Percentiles rank a stretch among this genome's conserved stretches.
phyloP scores from a whole-genome alignment of 139 green algal genomes.

The Chlamydomonas sphaeroides region DNA sequence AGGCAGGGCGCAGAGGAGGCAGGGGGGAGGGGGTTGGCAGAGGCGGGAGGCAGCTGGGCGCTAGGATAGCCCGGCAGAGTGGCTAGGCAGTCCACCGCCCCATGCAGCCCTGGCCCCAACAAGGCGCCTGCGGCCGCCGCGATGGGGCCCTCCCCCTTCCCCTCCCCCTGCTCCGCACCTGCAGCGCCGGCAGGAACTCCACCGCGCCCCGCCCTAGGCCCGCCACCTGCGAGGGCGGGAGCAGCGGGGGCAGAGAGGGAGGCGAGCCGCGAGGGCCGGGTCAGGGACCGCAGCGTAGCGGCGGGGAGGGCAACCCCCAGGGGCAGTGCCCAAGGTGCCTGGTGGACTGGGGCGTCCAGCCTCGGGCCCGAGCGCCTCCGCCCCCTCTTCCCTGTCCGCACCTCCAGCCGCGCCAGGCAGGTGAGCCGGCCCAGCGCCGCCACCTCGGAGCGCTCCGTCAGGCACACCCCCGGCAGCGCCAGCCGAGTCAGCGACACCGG shows the following conservation, averaged over 20 bases:
- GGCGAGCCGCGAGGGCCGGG: no score
- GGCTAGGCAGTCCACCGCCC: no score
- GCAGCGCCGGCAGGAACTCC: not conserved
- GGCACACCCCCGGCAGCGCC: not conserved
- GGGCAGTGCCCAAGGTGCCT: no score
- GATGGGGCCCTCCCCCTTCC: no score
- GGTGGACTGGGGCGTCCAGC: not conserved
- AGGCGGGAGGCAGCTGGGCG: no score
- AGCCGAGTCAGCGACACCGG: constrained; percentile 4
- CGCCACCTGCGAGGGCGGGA: not conserved
- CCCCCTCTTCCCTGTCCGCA: not conserved
- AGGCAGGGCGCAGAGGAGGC: no score
- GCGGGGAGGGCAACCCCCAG: no score
- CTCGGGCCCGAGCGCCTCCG: not conserved
- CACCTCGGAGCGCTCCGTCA: not conserved
- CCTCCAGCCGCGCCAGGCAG: constrained; percentile 1
- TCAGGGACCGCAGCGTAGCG: no score
- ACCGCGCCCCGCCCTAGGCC: not conserved
- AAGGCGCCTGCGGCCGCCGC: no score
- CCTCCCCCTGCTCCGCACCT: not conserved
- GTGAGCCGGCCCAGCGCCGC: constrained; percentile 4
- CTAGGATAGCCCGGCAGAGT: no score
- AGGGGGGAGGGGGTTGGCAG: no score
- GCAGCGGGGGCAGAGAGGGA: not conserved
- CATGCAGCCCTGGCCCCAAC: no score